Evolutionary conservation across 257 asterid genomes (phyloP), one percentile per base, ranked within the genome.

Genomic region (Linderniella brevidens): DNA sequence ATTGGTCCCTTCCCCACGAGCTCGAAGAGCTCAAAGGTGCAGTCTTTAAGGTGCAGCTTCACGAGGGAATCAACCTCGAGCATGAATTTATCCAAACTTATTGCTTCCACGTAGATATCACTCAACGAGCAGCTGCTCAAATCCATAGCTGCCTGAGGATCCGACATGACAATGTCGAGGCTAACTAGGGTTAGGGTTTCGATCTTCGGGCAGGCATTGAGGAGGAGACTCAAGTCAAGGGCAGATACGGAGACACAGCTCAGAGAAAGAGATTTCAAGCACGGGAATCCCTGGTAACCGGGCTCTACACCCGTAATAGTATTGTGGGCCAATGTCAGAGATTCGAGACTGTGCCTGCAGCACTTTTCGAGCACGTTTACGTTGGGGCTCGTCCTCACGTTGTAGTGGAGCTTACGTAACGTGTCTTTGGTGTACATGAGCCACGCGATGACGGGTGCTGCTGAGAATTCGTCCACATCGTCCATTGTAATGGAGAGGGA

Each of bases 391-490:
- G 94, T 82, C 59, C 76, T 74, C 48, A 83, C 93, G 53, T 77
- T 83, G 52, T 74, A 83, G 61, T 72, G 75, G 13, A 83, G 67
- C 52, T 71, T 72, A 48, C 86, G 80, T 58, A 83, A 53, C 13
- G 85, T 74, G 29, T 72, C 82, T 41, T 85, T 67, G 0, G 92
- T 76, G 67, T 76, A 82, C 88, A 79, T 79, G 47, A 82, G 85
- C 94, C 94, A 82, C 38, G 92, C 94, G 51, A 79, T 66, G 17
- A 82, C 92, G 0, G 88, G 78, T 17, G 94, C 77, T 18, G 92
- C 92, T 5, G 85, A 64, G 56, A 82, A 79, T 57, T 82, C 88
- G 20, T 76, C 85, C 0, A 82, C 92, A 46, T 82, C 82, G 50
- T 82, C 92, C 80, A 79, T 64, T 20, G 76, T 57, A 37, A 82